Percentiles rank a stretch among this genome's conserved stretches.
Conservation (phyloP, 768 basidiomycete genomes). For the Chalciporus sphaerocephalus region DNA sequence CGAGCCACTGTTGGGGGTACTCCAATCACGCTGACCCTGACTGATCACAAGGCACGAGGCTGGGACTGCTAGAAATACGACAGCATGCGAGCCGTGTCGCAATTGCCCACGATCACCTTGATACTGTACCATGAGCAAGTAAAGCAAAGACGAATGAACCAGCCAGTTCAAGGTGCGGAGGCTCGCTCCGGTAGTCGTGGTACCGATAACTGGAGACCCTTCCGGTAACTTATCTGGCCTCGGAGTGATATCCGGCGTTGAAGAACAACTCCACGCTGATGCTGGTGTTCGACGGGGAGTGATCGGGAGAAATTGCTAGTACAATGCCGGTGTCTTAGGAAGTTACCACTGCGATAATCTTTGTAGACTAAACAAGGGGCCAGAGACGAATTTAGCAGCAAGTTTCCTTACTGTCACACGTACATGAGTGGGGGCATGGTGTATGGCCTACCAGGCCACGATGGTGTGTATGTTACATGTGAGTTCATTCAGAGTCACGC, state of each 20-base stretch:
- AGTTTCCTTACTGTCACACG: slow-evolving; percentile 1
- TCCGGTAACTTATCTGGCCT: slow-evolving; percentile 13
- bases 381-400: slow-evolving; percentile 14
- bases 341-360: slow-evolving; percentile 18
- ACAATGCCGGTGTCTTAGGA: slow-evolving; percentile 18
- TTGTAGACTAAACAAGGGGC: background rate
- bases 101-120: background rate
- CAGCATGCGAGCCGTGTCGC: background rate
- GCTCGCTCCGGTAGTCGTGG: slow-evolving; percentile 10
- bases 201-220: slow-evolving; percentile 4
- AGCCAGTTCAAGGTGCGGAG: background rate
- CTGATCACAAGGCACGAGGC: slow-evolving; percentile 10
- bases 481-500: slow-evolving; percentile 6
- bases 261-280: slow-evolving; percentile 7
- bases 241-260: background rate
- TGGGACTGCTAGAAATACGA: slow-evolving; percentile 2
- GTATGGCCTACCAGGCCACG: slow-evolving; percentile 4
- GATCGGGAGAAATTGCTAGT: background rate
- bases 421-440: slow-evolving; percentile 1
- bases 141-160: slow-evolving; percentile 1
- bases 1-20: background rate
- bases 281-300: slow-evolving; percentile 9
- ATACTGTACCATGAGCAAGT: slow-evolving; percentile 1
- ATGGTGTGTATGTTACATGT: slow-evolving; percentile 7
- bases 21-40: background rate